Evolutionary conservation across 2,329 filamentous ascomycete genomes (phyloP).

Genomic region (Fusarium hainanense): DNA sequence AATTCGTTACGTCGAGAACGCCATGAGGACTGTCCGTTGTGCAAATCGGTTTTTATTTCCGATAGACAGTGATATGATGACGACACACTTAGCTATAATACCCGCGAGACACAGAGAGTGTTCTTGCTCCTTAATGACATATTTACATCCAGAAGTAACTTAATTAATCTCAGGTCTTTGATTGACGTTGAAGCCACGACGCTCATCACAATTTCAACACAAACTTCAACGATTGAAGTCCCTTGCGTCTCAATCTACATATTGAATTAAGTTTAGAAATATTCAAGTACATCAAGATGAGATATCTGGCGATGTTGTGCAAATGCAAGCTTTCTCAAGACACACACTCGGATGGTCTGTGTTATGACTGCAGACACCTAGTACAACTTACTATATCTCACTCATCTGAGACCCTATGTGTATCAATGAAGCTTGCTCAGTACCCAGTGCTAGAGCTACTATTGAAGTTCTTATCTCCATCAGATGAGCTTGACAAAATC

Average conservation of each 20-base stretch:
- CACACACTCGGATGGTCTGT: neutral
- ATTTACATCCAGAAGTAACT: neutral
- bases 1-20: neutral
- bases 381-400: neutral
- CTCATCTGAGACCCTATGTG: neutral
- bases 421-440: neutral
- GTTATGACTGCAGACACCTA: neutral
- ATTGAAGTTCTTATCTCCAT: neutral
- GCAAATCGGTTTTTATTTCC: constrained; percentile 14
- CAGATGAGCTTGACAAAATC: neutral
- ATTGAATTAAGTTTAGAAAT: rapidly evolving
- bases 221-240: neutral
- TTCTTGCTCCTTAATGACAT: neutral
- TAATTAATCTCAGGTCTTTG: neutral
- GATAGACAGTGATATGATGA: neutral
- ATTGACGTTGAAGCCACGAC: neutral
- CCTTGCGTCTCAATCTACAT: neutral
- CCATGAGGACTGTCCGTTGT: constrained; percentile 1
- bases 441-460: neutral
- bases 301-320: neutral
- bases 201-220: neutral
- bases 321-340: neutral
- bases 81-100: neutral
- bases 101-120: neutral
- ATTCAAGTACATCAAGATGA: neutral